Evolutionary conservation across 75 land plant genomes (phyloP).

Genomic region (Pinus tabuliformis): DNA sequence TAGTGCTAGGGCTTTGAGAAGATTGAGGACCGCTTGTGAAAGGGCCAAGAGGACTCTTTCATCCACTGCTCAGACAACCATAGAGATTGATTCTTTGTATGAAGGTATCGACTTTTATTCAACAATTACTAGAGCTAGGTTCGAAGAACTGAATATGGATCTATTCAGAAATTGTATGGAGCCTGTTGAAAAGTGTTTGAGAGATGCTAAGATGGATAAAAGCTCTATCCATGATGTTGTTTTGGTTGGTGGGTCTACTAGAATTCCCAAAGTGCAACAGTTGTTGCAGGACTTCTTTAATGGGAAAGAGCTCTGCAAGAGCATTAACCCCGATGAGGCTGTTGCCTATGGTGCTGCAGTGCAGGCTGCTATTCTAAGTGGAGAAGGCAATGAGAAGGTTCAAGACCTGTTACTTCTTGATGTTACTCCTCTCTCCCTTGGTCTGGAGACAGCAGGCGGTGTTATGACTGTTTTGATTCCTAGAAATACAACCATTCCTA

Average conservation of each 20-base stretch:
- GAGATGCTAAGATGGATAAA: constrained; percentile 44
- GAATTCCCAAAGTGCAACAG: constrained; percentile 36
- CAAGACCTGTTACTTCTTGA: constrained; percentile 35
- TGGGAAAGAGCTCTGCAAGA: constrained; percentile 44
- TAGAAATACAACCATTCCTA: constrained; percentile 27
- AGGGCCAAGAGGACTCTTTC: constrained; percentile 45
- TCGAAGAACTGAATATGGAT: constrained; percentile 48
- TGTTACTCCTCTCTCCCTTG: constrained; percentile 39
- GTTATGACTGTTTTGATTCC: constrained; percentile 30
- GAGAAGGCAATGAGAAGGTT: constrained; percentile 35
- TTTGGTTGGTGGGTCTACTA: constrained; percentile 38
- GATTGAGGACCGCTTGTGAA: constrained; percentile 41
- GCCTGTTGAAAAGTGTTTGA: constrained; percentile 46
- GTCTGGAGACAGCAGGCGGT: constrained; percentile 47
- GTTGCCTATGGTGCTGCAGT: constrained; percentile 38
- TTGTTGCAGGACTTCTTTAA: constrained; percentile 40
- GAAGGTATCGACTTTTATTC: constrained; percentile 36
- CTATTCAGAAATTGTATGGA: constrained; percentile 56
- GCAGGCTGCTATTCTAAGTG: constrained; percentile 38
- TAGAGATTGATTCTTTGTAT: constrained; percentile 39
- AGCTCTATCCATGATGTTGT: constrained; percentile 25
- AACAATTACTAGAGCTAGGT: constrained; percentile 37
- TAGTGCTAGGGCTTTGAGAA: constrained; percentile 28
- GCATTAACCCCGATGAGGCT: constrained; percentile 35
- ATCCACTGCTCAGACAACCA: constrained; percentile 39